These are phyloP conservation scores for Claviceps sp. DNA, from an alignment of 2,329 filamentous ascomycete genomes.

Conservation along the genomic window DNA sequence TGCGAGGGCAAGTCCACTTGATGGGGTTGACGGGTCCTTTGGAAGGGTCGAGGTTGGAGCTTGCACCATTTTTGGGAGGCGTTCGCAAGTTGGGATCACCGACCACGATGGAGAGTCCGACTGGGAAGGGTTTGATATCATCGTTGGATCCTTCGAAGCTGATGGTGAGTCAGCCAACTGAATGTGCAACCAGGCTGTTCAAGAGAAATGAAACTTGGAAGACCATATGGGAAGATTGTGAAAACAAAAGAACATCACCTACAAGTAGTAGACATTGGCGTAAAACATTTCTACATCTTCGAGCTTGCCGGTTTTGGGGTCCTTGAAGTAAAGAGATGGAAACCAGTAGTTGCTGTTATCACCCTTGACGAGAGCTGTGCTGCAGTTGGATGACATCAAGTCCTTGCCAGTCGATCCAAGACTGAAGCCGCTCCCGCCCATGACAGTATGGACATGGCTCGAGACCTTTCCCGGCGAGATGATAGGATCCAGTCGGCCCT, in stretches of 20 bases:
- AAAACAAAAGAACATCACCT: constrained; percentile 11
- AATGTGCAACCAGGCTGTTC: background rate
- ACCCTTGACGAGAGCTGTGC: constrained; percentile 52
- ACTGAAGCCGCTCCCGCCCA: constrained; percentile 57
- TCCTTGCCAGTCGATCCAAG: constrained; percentile 46
- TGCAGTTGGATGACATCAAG: constrained; percentile 51
- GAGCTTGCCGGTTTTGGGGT: constrained; percentile 48
- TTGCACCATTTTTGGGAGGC: constrained; percentile 39
- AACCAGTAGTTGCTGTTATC: constrained; percentile 71
- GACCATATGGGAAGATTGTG: background rate
- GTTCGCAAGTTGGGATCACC: constrained; percentile 48
- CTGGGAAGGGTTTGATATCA: constrained; percentile 54
- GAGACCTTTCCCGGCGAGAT: constrained; percentile 45
- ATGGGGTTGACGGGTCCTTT: constrained; percentile 38
- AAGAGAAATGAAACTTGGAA: no score
- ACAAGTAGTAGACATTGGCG: constrained; percentile 68
- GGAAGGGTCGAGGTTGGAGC: constrained; percentile 35
- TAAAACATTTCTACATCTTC: constrained; percentile 57
- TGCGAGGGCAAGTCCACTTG: constrained; percentile 49
- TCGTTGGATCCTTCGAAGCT: constrained; percentile 51
- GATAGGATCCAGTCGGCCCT: constrained; percentile 54
- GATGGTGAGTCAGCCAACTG: background rate
- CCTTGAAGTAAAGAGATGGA: constrained; percentile 54
- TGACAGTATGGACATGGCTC: constrained; percentile 55
- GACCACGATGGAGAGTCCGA: constrained; percentile 56